Conservation (phyloP, 176 grass and related monocot genomes). For the Dactylis glomerata region DNA sequence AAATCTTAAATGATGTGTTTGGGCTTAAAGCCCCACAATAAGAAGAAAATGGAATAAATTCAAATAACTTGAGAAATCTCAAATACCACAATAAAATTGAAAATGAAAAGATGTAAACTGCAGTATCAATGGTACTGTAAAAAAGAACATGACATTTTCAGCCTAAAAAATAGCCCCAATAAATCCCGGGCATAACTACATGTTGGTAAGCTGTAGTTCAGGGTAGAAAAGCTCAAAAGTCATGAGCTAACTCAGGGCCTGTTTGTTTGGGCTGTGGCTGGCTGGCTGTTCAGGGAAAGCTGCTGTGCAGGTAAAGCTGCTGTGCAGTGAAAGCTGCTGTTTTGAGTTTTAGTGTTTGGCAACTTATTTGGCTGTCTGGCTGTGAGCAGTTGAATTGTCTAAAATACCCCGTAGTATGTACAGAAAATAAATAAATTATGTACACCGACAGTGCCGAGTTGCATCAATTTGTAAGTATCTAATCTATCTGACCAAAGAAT, state of each 20-base stretch:
- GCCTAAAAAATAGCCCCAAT: background rate
- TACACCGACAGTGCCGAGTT: too few relatives aligned
- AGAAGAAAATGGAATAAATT: background rate
- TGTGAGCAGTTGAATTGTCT: too few relatives aligned
- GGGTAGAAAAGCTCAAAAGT: background rate
- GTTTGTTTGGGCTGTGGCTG: too few relatives aligned
- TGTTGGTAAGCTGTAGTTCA: background rate
- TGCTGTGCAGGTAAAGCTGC: too few relatives aligned
- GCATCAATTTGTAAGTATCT: too few relatives aligned
- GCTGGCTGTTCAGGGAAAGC: too few relatives aligned
- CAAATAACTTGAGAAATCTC: background rate
- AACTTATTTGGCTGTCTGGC: too few relatives aligned
- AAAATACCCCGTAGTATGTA: too few relatives aligned
- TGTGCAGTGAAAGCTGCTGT: too few relatives aligned
- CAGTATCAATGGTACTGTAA: background rate
- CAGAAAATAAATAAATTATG: too few relatives aligned
- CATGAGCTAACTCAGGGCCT: background rate
- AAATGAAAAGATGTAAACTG: background rate
- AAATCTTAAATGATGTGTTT: background rate
- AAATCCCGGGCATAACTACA: background rate
- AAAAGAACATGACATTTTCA: background rate
- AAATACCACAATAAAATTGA: background rate
- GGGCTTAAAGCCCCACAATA: conserved; percentile 3
- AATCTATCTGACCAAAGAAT: too few relatives aligned
- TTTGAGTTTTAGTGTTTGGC: too few relatives aligned